These are phyloP conservation scores for Diaporthe aspalathi DNA, from an alignment of 2,329 filamentous ascomycete species.

Conservation along the genomic window DNA sequence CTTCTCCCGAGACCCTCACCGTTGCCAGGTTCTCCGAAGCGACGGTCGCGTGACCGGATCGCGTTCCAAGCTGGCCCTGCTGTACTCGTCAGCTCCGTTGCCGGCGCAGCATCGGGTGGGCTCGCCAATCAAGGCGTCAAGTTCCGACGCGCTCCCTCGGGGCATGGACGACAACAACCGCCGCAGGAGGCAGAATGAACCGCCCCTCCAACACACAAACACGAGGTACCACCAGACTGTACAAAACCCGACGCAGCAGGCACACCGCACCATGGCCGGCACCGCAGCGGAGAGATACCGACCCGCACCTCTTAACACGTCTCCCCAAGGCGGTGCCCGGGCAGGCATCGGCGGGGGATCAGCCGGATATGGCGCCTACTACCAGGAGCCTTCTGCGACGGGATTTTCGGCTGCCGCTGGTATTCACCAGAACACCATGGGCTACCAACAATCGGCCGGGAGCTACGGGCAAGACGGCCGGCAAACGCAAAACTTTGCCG, in stretches of 20 bases:
- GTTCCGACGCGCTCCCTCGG: constrained; percentile 61
- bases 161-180: constrained; percentile 83
- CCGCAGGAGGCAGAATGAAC: constrained; percentile 78
- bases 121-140: constrained; percentile 65
- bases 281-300: constrained; percentile 63
- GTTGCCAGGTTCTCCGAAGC: constrained; percentile 31
- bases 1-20: constrained; percentile 30
- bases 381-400: constrained; percentile 62
- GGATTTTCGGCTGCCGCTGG: constrained; percentile 64
- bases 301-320: constrained; percentile 61
- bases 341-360: constrained; percentile 66
- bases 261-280: constrained; percentile 56
- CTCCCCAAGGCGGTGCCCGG: constrained; percentile 55
- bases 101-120: constrained; percentile 74
- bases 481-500: constrained; percentile 64
- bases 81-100: constrained; percentile 72
- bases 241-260: constrained; percentile 60
- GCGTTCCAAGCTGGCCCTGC: constrained; percentile 70
- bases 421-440: constrained; percentile 65
- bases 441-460: constrained; percentile 65
- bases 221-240: constrained; percentile 60
- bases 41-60: constrained; percentile 49
- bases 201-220: constrained; percentile 71
- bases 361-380: constrained; percentile 69
- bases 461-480: constrained; percentile 74